phyloP scores from a whole-genome alignment of 129 eudicot species.

The Centrapalus pauciflorus region DNA sequence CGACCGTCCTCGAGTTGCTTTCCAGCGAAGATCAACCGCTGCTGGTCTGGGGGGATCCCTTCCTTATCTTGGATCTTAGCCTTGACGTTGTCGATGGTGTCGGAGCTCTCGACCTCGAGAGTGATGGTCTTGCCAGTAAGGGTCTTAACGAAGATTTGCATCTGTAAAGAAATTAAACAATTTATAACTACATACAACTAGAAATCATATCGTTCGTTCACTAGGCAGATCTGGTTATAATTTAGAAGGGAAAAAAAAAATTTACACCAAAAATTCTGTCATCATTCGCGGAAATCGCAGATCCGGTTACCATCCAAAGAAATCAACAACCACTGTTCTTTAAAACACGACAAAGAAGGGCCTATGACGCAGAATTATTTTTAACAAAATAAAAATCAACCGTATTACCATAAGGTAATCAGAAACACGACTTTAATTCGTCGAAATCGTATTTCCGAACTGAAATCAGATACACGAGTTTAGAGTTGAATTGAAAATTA shows the following conservation, averaged over 20 bases:
- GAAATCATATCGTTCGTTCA: not conserved
- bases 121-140: constrained; percentile 11
- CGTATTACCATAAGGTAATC: not conserved
- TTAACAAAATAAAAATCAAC: not conserved
- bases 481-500: not conserved
- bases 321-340: not conserved
- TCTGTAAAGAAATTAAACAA: not conserved
- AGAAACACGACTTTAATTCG: not conserved
- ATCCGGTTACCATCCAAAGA: not conserved
- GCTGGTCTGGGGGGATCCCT: too few species aligned
- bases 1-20: constrained; percentile 4
- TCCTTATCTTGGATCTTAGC: too few species aligned
- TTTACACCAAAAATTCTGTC: not conserved
- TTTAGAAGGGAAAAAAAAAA: not conserved
- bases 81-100: too few species aligned
- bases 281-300: not conserved
- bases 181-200: not conserved
- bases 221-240: not conserved
- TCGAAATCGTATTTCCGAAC: not conserved
- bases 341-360: not conserved
- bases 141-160: constrained; percentile 14
- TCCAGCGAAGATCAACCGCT: not conserved
- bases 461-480: not conserved
- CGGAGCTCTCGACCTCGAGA: too few species aligned
- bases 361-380: not conserved